These are phyloP conservation scores for Pistacia integerrima DNA, from an alignment of 345 rosid genomes.

Conservation along the genomic window DNA sequence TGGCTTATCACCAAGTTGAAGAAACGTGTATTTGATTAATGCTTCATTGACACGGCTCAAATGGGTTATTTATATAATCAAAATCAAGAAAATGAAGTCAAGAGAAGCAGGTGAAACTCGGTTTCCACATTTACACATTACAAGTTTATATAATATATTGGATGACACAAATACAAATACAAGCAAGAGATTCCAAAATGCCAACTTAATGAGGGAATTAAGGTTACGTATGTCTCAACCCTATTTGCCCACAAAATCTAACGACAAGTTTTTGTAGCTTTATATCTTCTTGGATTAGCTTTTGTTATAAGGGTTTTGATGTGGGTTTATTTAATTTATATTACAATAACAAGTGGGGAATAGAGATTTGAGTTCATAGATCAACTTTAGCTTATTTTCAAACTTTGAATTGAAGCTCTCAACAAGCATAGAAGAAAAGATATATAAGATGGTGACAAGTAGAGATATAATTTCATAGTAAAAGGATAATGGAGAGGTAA, in stretches of 20 bases:
- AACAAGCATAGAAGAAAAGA: neutral
- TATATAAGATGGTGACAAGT: conserved; percentile 8
- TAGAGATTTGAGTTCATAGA: conserved; percentile 3
- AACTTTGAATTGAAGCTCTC: neutral
- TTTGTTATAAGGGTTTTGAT: neutral
- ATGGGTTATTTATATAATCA: neutral
- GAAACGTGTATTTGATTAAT: conserved; percentile 11
- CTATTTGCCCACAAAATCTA: neutral
- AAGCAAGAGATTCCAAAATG: conserved; percentile 27
- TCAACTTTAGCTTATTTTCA: conserved; percentile 4
- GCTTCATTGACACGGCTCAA: conserved; percentile 23
- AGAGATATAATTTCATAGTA: neutral
- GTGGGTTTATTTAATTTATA: neutral
- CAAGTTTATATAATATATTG: neutral
- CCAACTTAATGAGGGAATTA: neutral
- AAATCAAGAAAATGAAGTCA: conserved; percentile 11
- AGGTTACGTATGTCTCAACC: neutral
- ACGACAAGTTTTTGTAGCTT: neutral
- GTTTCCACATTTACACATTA: neutral
- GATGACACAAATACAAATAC: conserved; percentile 3
- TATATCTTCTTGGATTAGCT: neutral
- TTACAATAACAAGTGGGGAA: neutral
- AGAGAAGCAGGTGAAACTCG: conserved; percentile 25
- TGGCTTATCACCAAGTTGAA: conserved; percentile 1
- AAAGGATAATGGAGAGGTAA: neutral